Evolutionary conservation across 108 stramenopile genomes (phyloP).

Genomic region (Parmales sp.): DNA sequence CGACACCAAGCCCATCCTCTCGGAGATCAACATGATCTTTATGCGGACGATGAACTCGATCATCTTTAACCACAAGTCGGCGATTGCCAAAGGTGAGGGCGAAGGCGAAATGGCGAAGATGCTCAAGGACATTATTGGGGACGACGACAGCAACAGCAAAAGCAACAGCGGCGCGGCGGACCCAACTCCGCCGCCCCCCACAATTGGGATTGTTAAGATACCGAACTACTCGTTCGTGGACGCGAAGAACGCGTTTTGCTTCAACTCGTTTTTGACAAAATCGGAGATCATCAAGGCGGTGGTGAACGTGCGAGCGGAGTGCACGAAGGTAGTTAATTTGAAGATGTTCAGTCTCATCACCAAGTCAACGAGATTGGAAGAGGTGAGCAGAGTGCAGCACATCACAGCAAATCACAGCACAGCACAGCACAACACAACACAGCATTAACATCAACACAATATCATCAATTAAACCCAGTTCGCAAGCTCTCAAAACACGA

Average conservation of each 20-base stretch:
- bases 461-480: no score
- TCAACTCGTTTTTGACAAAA: slow-evolving; percentile 27
- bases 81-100: not conserved
- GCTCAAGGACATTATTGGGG: not conserved
- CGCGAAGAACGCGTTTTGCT: slow-evolving; percentile 16
- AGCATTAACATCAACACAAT: no score
- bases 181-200: not conserved
- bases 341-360: slow-evolving; percentile 12
- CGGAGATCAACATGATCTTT: slow-evolving; percentile 17
- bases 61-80: slow-evolving; percentile 9
- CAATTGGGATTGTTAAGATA: not conserved
- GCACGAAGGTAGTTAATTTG: not conserved
- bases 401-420: no score
- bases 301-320: slow-evolving; percentile 11
- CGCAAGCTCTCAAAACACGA: slow-evolving; percentile 18
- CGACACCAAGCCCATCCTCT: not conserved
- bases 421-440: no score
- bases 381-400: no score
- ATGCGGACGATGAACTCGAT: slow-evolving; percentile 20
- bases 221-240: slow-evolving; percentile 22
- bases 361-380: slow-evolving; percentile 23
- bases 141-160: no score
- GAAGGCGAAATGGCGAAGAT: not conserved
- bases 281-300: slow-evolving; percentile 23
- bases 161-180: no score